These are phyloP conservation scores for Sarocladium oryzae DNA, from an alignment of 2,329 filamentous ascomycete genomes.

Conservation along the genomic window DNA sequence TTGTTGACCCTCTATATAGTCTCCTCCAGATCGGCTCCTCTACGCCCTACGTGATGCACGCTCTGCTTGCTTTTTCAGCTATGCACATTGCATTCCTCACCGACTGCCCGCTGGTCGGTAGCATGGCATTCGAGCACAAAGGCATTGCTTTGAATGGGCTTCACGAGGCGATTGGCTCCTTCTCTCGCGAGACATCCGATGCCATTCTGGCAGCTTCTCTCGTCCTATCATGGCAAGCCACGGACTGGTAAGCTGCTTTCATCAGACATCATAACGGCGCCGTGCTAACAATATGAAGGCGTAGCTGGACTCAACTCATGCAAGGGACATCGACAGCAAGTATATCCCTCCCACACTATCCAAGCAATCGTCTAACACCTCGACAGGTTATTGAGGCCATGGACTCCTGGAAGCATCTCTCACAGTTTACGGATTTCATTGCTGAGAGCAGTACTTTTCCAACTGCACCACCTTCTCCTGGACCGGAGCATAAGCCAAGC, in stretches of 20 bases:
- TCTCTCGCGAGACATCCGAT: slow-evolving; percentile 82
- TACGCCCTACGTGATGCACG: slow-evolving; percentile 88
- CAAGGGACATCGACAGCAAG: slow-evolving; percentile 83
- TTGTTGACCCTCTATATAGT: slow-evolving; percentile 13
- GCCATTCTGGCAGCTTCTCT: slow-evolving; percentile 87
- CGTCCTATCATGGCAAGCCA: slow-evolving; percentile 91
- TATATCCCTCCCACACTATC: slow-evolving; percentile 14
- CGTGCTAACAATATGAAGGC: slow-evolving; percentile 44
- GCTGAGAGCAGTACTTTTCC: slow-evolving; percentile 70
- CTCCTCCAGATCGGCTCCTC: slow-evolving; percentile 70
- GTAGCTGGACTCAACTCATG: slow-evolving; percentile 87
- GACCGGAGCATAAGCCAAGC: slow-evolving; percentile 53
- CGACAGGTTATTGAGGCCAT: slow-evolving; percentile 78
- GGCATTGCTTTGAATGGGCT: slow-evolving; percentile 80
- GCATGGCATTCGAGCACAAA: slow-evolving; percentile 84
- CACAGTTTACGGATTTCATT: slow-evolving; percentile 77
- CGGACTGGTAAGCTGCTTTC: slow-evolving; percentile 64
- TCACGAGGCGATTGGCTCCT: slow-evolving; percentile 77
- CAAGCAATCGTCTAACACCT: slow-evolving; percentile 13
- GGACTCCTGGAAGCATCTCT: slow-evolving; percentile 87
- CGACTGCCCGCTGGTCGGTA: slow-evolving; percentile 75
- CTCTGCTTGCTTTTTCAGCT: slow-evolving; percentile 87
- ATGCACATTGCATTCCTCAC: slow-evolving; percentile 89
- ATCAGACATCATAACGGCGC: too few relatives aligned
- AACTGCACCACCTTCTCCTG: slow-evolving; percentile 57